These are phyloP conservation scores for Suillus discolor DNA, from an alignment of 768 basidiomycete genomes.

Conservation along the genomic window DNA sequence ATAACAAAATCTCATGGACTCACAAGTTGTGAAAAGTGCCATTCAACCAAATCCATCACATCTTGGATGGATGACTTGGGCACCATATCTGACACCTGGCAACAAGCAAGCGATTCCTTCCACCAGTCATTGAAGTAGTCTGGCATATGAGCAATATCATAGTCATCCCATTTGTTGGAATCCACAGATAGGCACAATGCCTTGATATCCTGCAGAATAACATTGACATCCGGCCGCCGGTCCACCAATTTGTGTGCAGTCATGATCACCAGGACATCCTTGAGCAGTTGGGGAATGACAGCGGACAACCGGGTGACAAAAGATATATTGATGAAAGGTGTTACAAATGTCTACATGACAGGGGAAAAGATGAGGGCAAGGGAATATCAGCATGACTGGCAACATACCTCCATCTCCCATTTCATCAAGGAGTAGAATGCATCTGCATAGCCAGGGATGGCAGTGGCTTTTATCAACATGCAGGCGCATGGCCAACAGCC, in stretches of 20 bases:
- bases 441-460: too few relatives aligned
- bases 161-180: neutral
- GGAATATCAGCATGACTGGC: neutral
- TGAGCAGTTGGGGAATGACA: neutral
- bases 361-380: neutral
- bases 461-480: too few relatives aligned
- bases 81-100: neutral
- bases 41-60: neutral
- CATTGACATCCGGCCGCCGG: neutral
- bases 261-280: neutral
- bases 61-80: slow-evolving; percentile 1
- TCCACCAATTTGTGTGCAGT: neutral
- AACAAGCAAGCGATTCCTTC: neutral
- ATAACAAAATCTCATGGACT: neutral
- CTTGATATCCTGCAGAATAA: neutral
- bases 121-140: slow-evolving; percentile 3
- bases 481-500: too few relatives aligned
- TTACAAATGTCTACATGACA: neutral
- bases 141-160: neutral
- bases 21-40: neutral
- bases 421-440: too few relatives aligned
- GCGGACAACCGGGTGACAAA: neutral
- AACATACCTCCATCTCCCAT: neutral
- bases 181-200: neutral
- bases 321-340: neutral